phyloP scores from a whole-genome alignment of 495 filamentous ascomycete genomes.

The Terfezia claveryi region DNA sequence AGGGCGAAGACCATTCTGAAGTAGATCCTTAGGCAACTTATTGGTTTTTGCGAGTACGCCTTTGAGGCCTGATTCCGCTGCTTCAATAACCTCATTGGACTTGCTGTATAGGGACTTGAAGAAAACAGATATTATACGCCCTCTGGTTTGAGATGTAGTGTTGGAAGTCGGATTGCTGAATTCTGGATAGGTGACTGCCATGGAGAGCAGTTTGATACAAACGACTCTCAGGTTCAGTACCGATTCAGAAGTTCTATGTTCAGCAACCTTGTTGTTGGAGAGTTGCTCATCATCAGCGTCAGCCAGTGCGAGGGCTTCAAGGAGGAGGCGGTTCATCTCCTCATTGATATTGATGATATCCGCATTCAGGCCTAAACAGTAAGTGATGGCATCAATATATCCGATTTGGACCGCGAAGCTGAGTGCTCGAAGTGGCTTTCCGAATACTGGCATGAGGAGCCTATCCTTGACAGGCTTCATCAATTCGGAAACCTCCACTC shows the following conservation, averaged over 20 bases:
- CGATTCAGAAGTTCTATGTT: constrained; percentile 73
- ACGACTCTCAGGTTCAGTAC: constrained; percentile 85
- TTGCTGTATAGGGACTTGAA: constrained; percentile 93
- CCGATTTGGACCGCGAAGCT: constrained; percentile 89
- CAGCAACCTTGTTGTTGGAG: constrained; percentile 51
- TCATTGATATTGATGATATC: constrained; percentile 82
- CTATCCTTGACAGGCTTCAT: constrained; percentile 71
- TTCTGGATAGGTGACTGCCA: constrained; percentile 77
- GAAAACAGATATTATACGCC: constrained; percentile 79
- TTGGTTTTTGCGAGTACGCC: constrained; percentile 67
- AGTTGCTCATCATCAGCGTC: constrained; percentile 83
- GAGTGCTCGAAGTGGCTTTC: constrained; percentile 77
- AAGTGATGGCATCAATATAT: constrained; percentile 91
- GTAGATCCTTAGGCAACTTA: constrained; percentile 82
- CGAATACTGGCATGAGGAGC: constrained; percentile 67
- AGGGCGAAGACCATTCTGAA: constrained; percentile 82
- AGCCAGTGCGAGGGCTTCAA: constrained; percentile 77
- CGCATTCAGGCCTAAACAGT: constrained; percentile 64
- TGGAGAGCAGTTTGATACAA: constrained; percentile 77
- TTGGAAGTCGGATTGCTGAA: constrained; percentile 42
- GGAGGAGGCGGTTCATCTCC: constrained; percentile 63
- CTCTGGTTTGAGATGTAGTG: constrained; percentile 31
- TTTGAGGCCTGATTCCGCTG: constrained; percentile 70
- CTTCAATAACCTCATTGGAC: constrained; percentile 75
- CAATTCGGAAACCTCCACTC: constrained; percentile 61